Evolutionary conservation across 2,329 filamentous ascomycete species (phyloP).

Genomic region (Penicillium sp.): DNA sequence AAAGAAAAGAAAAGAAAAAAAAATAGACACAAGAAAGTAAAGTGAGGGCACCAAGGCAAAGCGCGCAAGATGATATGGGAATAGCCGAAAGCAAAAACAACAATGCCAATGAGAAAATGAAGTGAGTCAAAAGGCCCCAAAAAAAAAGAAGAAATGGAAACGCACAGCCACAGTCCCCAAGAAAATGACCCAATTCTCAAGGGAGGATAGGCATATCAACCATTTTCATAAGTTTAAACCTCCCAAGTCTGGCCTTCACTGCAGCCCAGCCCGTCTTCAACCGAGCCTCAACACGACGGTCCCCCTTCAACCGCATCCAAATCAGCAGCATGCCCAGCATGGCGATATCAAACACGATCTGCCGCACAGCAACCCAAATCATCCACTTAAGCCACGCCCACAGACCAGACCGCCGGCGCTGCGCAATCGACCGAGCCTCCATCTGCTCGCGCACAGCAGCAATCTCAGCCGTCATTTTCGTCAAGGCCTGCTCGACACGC

Average conservation of each 20-base stretch:
- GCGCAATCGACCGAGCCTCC: slow-evolving; percentile 70
- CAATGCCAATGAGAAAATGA: background rate
- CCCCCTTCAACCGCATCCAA: slow-evolving; percentile 44
- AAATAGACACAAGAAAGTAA: slow-evolving; percentile 13
- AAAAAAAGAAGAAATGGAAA: background rate
- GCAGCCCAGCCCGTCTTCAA: slow-evolving; percentile 36
- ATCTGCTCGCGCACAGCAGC: slow-evolving; percentile 91
- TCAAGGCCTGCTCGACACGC: slow-evolving; percentile 79
- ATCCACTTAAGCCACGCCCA: slow-evolving; percentile 70
- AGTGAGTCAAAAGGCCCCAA: background rate
- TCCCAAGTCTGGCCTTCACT: slow-evolving; percentile 35
- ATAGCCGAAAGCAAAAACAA: background rate
- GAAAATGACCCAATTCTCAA: slow-evolving; percentile 11
- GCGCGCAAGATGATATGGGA: background rate
- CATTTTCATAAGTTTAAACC: slow-evolving; percentile 26
- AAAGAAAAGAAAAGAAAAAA: slow-evolving; percentile 3
- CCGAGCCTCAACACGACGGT: slow-evolving; percentile 43
- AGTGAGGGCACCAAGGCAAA: background rate
- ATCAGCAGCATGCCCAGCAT: slow-evolving; percentile 44
- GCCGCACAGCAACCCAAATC: slow-evolving; percentile 68
- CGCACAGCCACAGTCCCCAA: background rate
- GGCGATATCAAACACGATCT: slow-evolving; percentile 69
- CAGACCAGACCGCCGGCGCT: slow-evolving; percentile 62
- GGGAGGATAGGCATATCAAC: slow-evolving; percentile 28
- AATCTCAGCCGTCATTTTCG: slow-evolving; percentile 87